Evolutionary conservation across 2,329 filamentous ascomycete genomes (phyloP), one percentile per base, ranked within the genome.

Genomic region (Aspergillus clavatus): DNA sequence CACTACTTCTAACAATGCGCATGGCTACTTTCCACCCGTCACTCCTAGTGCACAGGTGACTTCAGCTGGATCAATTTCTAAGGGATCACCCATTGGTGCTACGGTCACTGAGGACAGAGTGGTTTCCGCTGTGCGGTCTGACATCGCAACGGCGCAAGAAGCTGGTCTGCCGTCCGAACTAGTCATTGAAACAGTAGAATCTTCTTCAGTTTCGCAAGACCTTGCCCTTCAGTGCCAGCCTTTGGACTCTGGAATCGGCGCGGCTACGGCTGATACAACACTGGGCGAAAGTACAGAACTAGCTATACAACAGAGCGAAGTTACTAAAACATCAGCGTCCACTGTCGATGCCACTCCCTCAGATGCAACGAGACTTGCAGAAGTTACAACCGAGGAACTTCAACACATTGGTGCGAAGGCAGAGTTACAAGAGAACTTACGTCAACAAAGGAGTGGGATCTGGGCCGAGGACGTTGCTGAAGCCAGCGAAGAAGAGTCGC

Each of bases 21-120:
- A 56, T 10, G 59, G 55, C 7, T 69, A 69, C 44, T 70, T 70
- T 46, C 53, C 58, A n/a, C 43, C 52, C 4, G 47, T 49, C 18
- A 33, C 52, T 23, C 18, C 49, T 12, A 43, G 47, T 14, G 29
- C 43, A 1, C 53, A 54, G 23, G 7, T 39, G 4, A 38, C n/a
- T 35, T 55, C 43, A 48, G n/a, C 16, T 31, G 3, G 41, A 31
- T 23, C 36, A 41, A 19, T 12, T 44, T 35, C 38, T n/a, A 29
- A 44, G 11, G 14, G 38, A n/a, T 36, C 39, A 5, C 38, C 37
- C 3, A 40, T 43, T 7, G 29, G 43, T 23, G 22, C 40, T 11
- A 33, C 31, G 7, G 24, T 38, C 19, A 7, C n/a, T 18, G 43
- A 47, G 24, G 31, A 38, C 36, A 28, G 42, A 21, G 12, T 18